These are phyloP conservation scores for Diaporthe sp. DNA, from an alignment of 2,329 filamentous ascomycete species.

Conservation along the genomic window DNA sequence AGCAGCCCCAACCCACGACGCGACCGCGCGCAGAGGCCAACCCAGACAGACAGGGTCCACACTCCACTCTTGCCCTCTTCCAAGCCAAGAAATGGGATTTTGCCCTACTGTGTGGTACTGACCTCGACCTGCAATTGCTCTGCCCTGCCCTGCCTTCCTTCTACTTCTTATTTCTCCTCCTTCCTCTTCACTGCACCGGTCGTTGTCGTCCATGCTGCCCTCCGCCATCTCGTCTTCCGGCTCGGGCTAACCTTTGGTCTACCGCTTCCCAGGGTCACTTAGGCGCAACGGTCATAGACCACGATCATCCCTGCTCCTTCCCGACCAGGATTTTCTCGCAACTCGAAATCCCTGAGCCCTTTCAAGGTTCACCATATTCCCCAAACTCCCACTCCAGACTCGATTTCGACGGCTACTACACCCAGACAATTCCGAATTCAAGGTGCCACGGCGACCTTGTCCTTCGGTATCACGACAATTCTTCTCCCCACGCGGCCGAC, in stretches of 20 bases:
- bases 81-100: constrained; percentile 21
- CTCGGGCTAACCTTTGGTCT: constrained; percentile 19
- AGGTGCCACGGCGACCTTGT: constrained; percentile 22
- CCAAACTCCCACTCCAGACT: constrained; percentile 21
- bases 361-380: constrained; percentile 30
- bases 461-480: constrained; percentile 34
- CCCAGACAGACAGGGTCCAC: constrained; percentile 7
- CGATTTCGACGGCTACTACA: constrained; percentile 26
- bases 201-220: constrained; percentile 12
- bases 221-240: constrained; percentile 9
- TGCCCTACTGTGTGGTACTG: constrained; percentile 13
- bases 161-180: not conserved
- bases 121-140: constrained; percentile 4
- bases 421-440: constrained; percentile 21
- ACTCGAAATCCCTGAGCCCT: constrained; percentile 28
- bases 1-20: constrained; percentile 24
- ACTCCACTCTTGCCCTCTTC: constrained; percentile 14
- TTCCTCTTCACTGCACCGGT: not conserved
- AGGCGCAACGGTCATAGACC: constrained; percentile 40
- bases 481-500: not conserved
- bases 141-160: not conserved
- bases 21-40: constrained; percentile 8
- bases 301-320: constrained; percentile 41
- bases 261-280: constrained; percentile 35
- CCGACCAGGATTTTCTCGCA: constrained; percentile 30